Conservation (phyloP, 2,329 filamentous ascomycete genomes). For the Cercospora citrullina region DNA sequence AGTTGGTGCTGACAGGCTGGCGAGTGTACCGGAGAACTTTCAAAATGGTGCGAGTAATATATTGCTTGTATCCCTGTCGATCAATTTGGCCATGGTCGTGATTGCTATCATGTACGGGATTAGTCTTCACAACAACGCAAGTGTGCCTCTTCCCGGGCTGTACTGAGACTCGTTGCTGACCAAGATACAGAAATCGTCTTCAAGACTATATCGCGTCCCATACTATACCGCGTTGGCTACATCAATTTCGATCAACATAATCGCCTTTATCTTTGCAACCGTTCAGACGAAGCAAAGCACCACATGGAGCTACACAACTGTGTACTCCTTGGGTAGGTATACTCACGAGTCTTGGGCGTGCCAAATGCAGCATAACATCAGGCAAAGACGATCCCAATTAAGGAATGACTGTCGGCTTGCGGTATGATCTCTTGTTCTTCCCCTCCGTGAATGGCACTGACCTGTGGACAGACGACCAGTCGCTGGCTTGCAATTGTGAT, state of each 20-base stretch:
- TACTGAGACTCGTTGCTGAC: background rate
- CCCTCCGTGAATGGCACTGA: background rate
- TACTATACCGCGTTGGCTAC: background rate
- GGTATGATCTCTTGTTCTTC: background rate
- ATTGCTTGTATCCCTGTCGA: background rate
- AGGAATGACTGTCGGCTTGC: background rate
- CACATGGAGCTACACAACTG: background rate
- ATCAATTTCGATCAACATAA: background rate
- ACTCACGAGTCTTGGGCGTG: background rate
- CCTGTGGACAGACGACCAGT: background rate
- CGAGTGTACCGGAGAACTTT: background rate
- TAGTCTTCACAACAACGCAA: background rate
- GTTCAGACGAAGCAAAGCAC: background rate
- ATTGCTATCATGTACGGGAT: background rate
- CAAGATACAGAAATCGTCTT: background rate
- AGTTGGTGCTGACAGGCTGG: background rate
- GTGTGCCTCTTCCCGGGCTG: background rate
- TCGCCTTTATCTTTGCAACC: background rate
- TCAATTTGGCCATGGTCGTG: background rate
- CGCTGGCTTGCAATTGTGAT: background rate
- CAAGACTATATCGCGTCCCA: background rate
- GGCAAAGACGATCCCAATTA: background rate
- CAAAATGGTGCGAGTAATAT: background rate
- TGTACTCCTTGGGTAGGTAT: background rate
- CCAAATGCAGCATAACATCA: background rate